Conservation (phyloP, 2,329 filamentous ascomycete species). For the Exophiala calicioides region DNA sequence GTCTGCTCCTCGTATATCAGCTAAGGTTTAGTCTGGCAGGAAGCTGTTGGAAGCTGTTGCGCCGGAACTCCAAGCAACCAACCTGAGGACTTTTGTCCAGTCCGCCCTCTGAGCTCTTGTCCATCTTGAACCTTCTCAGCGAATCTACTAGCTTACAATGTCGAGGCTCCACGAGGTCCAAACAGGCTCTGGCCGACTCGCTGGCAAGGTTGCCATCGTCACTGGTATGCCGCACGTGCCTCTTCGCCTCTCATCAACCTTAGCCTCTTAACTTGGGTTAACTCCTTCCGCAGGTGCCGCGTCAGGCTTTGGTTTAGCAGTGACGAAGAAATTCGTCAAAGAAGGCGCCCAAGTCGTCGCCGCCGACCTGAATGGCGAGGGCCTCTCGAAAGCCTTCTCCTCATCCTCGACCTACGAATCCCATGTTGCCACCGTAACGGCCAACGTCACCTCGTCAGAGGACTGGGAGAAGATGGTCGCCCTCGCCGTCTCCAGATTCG, state of each 20-base stretch:
- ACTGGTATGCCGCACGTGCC: conserved; percentile 38
- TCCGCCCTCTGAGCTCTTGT: not conserved
- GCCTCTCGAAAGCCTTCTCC: conserved; percentile 18
- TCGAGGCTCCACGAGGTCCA: conserved; percentile 29
- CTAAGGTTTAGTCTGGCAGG: too few relatives aligned
- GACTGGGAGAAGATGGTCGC: conserved; percentile 31
- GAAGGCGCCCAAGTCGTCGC: conserved; percentile 47
- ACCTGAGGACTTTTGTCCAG: too few relatives aligned
- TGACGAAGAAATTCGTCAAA: conserved; percentile 41
- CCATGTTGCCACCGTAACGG: conserved; percentile 21
- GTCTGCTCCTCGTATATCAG: conserved; percentile 13
- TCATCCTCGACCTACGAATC: conserved; percentile 7
- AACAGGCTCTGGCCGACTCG: conserved; percentile 36
- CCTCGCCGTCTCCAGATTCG: conserved; percentile 25
- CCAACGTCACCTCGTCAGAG: conserved; percentile 22
- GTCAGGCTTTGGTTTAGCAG: conserved; percentile 47
- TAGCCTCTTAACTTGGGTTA: not conserved
- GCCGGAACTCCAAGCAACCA: too few relatives aligned
- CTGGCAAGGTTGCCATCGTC: conserved; percentile 49
- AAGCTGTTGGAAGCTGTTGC: too few relatives aligned
- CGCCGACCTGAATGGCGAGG: conserved; percentile 42
- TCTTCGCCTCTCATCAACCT: not conserved
- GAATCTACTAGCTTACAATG: conserved; percentile 12
- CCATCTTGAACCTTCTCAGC: not conserved
- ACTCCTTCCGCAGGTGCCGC: conserved; percentile 37